Conservation (phyloP, 352 stramenopile genomes). For the Phytophthora hybrid region DNA sequence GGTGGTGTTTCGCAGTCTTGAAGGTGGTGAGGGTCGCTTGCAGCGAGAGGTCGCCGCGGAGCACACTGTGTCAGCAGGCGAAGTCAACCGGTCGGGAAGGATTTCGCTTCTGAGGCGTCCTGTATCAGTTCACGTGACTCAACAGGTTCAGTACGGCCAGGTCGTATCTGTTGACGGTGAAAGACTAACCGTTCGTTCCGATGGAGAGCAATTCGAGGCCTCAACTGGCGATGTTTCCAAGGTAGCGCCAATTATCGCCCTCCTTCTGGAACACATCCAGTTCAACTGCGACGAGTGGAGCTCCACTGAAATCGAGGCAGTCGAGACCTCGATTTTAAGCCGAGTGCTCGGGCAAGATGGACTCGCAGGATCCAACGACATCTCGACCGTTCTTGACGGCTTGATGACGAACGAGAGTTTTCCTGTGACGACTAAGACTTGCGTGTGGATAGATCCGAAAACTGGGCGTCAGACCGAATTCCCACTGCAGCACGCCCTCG, state of each 20-base stretch:
- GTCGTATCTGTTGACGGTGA: background rate
- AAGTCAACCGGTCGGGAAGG: background rate
- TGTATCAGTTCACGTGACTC: background rate
- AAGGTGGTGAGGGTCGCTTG: background rate
- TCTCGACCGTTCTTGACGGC: background rate
- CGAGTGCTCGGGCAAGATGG: background rate
- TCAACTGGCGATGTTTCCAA: no score
- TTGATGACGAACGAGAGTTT: background rate
- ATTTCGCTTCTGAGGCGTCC: background rate
- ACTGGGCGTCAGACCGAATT: background rate
- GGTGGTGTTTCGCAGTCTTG: background rate
- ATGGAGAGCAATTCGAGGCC: background rate
- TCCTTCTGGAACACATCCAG: background rate
- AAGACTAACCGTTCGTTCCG: background rate
- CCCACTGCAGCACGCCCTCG: background rate
- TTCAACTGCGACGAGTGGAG: constrained; percentile 8
- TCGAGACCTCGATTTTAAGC: background rate
- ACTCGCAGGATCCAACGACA: background rate
- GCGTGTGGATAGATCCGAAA: constrained; percentile 1
- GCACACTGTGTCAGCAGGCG: background rate
- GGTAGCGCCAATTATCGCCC: background rate
- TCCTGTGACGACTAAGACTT: background rate
- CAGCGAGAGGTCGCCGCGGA: background rate
- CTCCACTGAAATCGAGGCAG: background rate
- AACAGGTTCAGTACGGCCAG: background rate